Conservation (phyloP, 2,329 filamentous ascomycete genomes). For the Pestalotiopsis fici region DNA sequence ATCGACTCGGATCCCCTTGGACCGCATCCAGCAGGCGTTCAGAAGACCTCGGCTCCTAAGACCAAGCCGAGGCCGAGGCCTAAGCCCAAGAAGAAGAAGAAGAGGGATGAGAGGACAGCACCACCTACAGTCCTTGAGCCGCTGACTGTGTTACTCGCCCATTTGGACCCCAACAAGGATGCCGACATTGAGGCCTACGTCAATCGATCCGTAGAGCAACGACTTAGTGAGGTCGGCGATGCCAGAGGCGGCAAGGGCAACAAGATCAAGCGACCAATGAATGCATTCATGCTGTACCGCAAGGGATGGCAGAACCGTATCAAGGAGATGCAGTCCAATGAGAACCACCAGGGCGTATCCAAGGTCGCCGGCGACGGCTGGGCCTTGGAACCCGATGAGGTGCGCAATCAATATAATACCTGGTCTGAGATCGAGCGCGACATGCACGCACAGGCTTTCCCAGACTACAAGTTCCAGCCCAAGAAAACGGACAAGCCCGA, state of each 20-base stretch:
- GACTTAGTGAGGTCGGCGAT: constrained; percentile 68
- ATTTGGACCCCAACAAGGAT: constrained; percentile 62
- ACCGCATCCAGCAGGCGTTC: constrained; percentile 28
- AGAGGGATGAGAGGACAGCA: constrained; percentile 38
- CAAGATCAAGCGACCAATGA: constrained; percentile 90
- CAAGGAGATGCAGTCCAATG: constrained; percentile 77
- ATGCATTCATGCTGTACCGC: constrained; percentile 97
- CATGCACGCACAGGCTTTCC: constrained; percentile 84
- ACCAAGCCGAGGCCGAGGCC: constrained; percentile 40
- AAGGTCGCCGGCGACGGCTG: constrained; percentile 85
- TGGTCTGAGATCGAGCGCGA: constrained; percentile 79
- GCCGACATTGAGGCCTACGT: constrained; percentile 82
- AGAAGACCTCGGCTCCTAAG: constrained; percentile 38
- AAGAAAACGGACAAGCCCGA: constrained; percentile 61
- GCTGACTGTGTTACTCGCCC: constrained; percentile 69
- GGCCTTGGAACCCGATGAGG: constrained; percentile 73
- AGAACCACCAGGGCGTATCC: constrained; percentile 93
- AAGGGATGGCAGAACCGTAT: constrained; percentile 88
- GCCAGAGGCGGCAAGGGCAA: constrained; percentile 58
- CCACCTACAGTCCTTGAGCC: constrained; percentile 63
- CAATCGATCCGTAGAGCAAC: constrained; percentile 65
- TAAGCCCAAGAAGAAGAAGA: constrained; percentile 28
- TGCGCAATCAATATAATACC: constrained; percentile 75
- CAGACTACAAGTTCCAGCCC: constrained; percentile 92
- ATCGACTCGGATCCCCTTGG: constrained; percentile 27